These are phyloP conservation scores for Phoma herbarum DNA, from an alignment of 2,329 filamentous ascomycete genomes.

Conservation along the genomic window DNA sequence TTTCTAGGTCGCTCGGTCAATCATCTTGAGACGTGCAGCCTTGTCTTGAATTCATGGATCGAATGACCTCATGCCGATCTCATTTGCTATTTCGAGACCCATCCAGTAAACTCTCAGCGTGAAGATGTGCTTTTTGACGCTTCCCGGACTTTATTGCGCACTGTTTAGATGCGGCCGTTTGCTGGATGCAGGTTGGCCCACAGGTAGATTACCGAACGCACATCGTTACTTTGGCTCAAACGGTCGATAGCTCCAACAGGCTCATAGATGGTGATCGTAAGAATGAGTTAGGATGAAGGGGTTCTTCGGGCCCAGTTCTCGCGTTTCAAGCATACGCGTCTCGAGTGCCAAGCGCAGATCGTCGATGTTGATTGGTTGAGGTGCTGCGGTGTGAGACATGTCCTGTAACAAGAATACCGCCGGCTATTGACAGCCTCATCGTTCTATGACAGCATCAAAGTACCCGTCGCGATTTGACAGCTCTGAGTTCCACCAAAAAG, in stretches of 20 bases:
- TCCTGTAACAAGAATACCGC: conserved; percentile 13
- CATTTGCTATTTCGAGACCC: conserved; percentile 20
- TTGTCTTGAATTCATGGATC: conserved; percentile 8
- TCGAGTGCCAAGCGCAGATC: conserved; percentile 2
- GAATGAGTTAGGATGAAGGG: conserved; percentile 12
- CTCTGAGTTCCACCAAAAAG: not conserved
- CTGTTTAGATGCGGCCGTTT: not conserved
- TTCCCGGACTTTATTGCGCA: not conserved
- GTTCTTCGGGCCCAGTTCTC: conserved; percentile 7
- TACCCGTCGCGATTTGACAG: conserved; percentile 5
- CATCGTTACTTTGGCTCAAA: conserved; percentile 14
- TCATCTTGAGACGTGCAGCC: conserved; percentile 15
- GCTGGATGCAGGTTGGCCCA: conserved; percentile 2
- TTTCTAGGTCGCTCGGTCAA: conserved; percentile 14
- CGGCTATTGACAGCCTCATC: conserved; percentile 1
- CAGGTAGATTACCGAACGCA: conserved; percentile 15
- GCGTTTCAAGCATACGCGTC: conserved; percentile 22
- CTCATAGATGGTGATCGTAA: conserved; percentile 6
- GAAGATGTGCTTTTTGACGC: conserved; percentile 4
- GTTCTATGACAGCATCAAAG: not conserved
- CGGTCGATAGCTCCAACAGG: conserved; percentile 6
- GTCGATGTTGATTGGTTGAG: conserved; percentile 12
- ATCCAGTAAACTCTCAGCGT: conserved; percentile 10
- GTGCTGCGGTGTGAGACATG: not conserved
- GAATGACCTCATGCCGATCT: conserved; percentile 20